Evolutionary conservation across 352 stramenopile genomes (phyloP).

Genomic region (Phytophthora brassicae): DNA sequence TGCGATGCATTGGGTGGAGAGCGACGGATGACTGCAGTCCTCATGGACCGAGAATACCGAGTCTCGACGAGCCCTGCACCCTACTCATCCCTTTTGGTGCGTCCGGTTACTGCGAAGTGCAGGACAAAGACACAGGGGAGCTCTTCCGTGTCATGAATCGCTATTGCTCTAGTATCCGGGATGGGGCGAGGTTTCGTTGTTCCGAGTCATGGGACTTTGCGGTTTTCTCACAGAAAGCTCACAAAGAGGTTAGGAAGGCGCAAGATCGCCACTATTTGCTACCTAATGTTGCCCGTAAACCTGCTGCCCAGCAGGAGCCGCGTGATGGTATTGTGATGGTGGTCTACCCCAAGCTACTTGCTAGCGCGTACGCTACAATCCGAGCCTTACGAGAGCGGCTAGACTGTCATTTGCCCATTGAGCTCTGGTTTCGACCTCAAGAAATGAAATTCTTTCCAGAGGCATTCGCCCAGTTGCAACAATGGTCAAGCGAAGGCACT

Average conservation of each 20-base stretch:
- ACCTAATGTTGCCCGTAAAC: slow-evolving; percentile 16
- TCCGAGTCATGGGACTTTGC: slow-evolving; percentile 48
- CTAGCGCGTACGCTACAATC: slow-evolving; percentile 40
- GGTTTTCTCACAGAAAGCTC: slow-evolving; percentile 34
- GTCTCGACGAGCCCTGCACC: slow-evolving; percentile 21
- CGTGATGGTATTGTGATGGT: slow-evolving; percentile 51
- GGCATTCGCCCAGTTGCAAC: slow-evolving; percentile 23
- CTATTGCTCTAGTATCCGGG: slow-evolving; percentile 34
- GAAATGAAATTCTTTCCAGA: slow-evolving; percentile 34
- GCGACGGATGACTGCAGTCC: slow-evolving; percentile 22
- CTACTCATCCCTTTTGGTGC: slow-evolving; percentile 20
- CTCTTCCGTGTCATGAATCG: slow-evolving; percentile 40
- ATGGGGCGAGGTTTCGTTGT: slow-evolving; percentile 43
- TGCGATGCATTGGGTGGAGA: slow-evolving; percentile 32
- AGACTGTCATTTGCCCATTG: slow-evolving; percentile 44
- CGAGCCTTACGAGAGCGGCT: slow-evolving; percentile 31
- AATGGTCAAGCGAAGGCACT: slow-evolving; percentile 24
- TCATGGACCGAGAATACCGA: slow-evolving; percentile 11
- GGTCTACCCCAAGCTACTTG: slow-evolving; percentile 49
- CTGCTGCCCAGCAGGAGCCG: not conserved
- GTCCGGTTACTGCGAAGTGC: slow-evolving; percentile 26
- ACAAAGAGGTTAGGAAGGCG: slow-evolving; percentile 10
- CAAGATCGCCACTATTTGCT: slow-evolving; percentile 12
- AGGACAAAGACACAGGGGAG: slow-evolving; percentile 40
- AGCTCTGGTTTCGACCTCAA: slow-evolving; percentile 46